These are phyloP conservation scores for Trichoderma polysporum DNA, from an alignment of 2,329 filamentous ascomycete genomes.

Conservation along the genomic window DNA sequence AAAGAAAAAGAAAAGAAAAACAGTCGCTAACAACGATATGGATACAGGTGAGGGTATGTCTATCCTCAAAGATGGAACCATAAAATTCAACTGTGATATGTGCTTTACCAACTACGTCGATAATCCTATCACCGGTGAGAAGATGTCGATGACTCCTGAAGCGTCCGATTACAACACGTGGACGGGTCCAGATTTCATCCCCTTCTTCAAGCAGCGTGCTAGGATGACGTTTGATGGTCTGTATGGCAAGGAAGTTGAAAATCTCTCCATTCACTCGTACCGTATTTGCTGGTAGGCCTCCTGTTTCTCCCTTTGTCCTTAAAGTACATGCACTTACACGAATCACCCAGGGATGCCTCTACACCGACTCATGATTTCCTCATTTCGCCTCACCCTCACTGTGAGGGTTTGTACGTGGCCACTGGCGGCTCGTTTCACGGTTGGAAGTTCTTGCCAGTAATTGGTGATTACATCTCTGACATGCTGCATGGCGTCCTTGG, in stretches of 20 bases:
- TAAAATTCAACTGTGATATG: conserved; percentile 62
- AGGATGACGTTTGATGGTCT: conserved; percentile 41
- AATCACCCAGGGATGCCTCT: conserved; percentile 54
- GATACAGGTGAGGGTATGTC: conserved; percentile 43
- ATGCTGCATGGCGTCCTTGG: conserved; percentile 45
- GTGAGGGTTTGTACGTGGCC: conserved; percentile 56
- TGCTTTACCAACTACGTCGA: conserved; percentile 56
- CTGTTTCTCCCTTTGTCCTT: not conserved
- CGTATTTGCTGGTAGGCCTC: conserved; percentile 47
- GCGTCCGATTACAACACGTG: conserved; percentile 43
- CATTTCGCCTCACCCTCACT: conserved; percentile 53
- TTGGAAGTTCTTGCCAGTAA: conserved; percentile 64
- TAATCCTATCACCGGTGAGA: conserved; percentile 47
- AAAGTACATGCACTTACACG: conserved; percentile 22
- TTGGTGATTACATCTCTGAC: conserved; percentile 58
- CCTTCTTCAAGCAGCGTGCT: conserved; percentile 46
- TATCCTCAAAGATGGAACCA: conserved; percentile 46
- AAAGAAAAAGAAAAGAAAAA: too few species aligned
- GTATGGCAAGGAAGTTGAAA: conserved; percentile 42
- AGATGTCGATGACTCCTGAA: conserved; percentile 52
- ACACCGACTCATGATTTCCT: conserved; percentile 63
- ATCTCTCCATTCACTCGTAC: conserved; percentile 42
- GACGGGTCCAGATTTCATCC: conserved; percentile 41
- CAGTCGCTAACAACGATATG: conserved; percentile 14
- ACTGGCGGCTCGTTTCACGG: conserved; percentile 64